Evolutionary conservation across 1,284 basidiomycete species (phyloP), one percentile per base, ranked within the genome.

Genomic region (Leucoagaricus sp.): DNA sequence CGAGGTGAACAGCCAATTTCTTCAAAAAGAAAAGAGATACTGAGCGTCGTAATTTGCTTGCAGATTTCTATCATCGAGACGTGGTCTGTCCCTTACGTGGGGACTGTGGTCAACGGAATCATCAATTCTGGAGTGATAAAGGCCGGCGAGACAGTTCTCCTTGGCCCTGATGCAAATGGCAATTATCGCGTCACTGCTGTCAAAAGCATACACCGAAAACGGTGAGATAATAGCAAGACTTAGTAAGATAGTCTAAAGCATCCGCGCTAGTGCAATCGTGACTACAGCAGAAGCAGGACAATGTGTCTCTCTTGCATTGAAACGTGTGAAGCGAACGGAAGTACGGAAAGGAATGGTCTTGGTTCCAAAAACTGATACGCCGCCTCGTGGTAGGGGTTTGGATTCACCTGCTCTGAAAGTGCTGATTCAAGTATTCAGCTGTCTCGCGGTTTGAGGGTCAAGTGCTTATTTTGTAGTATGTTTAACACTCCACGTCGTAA

Each of bases 301-400:
- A 73, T 94, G 91, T 56, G 95, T 98, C 8, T 93, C 93, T 23
- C 81, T 98, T 55, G 97, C 96, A 4, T 75, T 99, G 25, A 99
- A 99, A 78, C 83, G 94, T 50, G 87, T 97, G 59, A 83, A 91
- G 50, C 77, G 93, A 52, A 82, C 86, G 6, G 86, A 89, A 45
- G 88, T 98, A 7, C 80, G 97, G 57, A 99, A 98, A 74, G 96
- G 94, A 9, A 96, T 96, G 95, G 91, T 96, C 2, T 76, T 98
- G 33, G 86, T 95, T 0, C 85, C 87, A 54, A 93, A 88, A 71
- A 84, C 85, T 1, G 94, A 96, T 6, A 76, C 75, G 21, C 87
- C 85, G 10, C 93, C 94, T 9, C 84, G 83, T 77, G 87, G 89
- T 84, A 63, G 58, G 71, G 61, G 29, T 34, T 49, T 38, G 41